Percentiles rank a stretch among this genome's conserved stretches.
Conservation (phyloP, 176 grass and related monocot genomes). For the Oryza longistaminata region DNA sequence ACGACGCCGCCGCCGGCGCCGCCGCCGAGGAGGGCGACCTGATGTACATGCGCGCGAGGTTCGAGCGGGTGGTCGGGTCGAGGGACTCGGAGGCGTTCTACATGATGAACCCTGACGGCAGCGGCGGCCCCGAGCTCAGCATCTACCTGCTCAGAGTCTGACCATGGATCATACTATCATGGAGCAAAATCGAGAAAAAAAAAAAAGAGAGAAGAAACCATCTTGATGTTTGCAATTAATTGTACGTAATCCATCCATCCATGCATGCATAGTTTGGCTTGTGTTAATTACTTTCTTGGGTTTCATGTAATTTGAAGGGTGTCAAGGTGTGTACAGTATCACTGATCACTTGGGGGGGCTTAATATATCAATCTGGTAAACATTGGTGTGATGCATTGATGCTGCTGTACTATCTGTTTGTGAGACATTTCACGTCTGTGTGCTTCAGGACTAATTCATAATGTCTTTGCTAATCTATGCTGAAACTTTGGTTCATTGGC, state of each 20-base stretch:
- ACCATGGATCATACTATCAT: not conserved
- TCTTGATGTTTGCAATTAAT: slow-evolving; percentile 19
- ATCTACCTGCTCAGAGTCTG: slow-evolving; percentile 88
- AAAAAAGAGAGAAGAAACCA: not conserved
- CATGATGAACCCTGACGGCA: slow-evolving; percentile 91
- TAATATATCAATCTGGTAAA: slow-evolving; percentile 7
- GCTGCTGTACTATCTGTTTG: not conserved
- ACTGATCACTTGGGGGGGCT: slow-evolving; percentile 35
- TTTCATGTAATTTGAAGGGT: slow-evolving; percentile 47
- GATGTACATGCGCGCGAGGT: slow-evolving; percentile 91
- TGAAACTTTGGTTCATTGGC: not conserved
- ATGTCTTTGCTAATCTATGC: not conserved
- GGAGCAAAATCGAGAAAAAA: not conserved
- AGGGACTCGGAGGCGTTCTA: slow-evolving; percentile 92
- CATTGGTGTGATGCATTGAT: not conserved
- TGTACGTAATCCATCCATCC: not conserved
- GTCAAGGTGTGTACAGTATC: slow-evolving; percentile 43
- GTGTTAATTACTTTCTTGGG: slow-evolving; percentile 24
- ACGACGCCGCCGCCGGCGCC: slow-evolving; percentile 5
- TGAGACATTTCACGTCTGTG: not conserved
- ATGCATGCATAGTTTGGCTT: slow-evolving; percentile 17
- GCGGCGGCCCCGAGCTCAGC: slow-evolving; percentile 73
- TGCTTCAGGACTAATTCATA: not conserved
- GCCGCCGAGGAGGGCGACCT: slow-evolving; percentile 59
- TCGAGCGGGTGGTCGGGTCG: slow-evolving; percentile 82